phyloP scores from a whole-genome alignment of 2,329 filamentous ascomycete genomes.

The Exserohilum rostratum region DNA sequence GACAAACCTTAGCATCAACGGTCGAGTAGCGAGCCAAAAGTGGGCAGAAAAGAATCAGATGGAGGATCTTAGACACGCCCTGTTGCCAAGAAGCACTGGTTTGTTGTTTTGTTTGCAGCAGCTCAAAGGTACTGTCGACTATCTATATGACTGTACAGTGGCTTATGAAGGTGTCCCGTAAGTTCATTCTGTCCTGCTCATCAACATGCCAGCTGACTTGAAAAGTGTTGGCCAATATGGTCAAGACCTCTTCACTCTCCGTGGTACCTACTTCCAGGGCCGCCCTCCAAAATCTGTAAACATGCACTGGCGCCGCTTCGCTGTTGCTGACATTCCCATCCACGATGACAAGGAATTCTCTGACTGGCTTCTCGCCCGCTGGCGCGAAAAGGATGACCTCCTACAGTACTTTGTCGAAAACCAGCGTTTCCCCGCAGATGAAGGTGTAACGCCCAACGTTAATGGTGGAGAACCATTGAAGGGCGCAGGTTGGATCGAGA shows the following conservation, averaged over 20 bases:
- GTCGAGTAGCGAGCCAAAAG: slow-evolving; percentile 68
- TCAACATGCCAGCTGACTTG: not conserved
- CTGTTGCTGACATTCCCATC: slow-evolving; percentile 78
- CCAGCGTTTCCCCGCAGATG: slow-evolving; percentile 80
- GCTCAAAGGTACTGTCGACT: slow-evolving; percentile 75
- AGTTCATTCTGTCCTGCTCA: slow-evolving; percentile 44
- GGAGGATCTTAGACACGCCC: slow-evolving; percentile 70
- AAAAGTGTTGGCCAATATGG: slow-evolving; percentile 66
- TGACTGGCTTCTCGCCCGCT: slow-evolving; percentile 79
- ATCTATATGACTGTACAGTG: slow-evolving; percentile 90
- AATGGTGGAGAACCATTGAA: slow-evolving; percentile 27
- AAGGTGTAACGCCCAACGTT: slow-evolving; percentile 24
- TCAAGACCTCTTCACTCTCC: slow-evolving; percentile 84
- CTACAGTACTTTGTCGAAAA: slow-evolving; percentile 76
- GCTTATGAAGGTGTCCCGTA: slow-evolving; percentile 93
- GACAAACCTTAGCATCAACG: slow-evolving; percentile 80
- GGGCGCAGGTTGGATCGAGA: slow-evolving; percentile 55
- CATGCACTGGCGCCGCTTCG: slow-evolving; percentile 93
- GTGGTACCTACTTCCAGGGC: slow-evolving; percentile 86
- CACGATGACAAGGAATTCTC: slow-evolving; percentile 75
- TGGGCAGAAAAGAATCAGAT: slow-evolving; percentile 79
- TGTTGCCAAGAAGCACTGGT: slow-evolving; percentile 81
- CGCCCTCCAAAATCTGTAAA: slow-evolving; percentile 92
- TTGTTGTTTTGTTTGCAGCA: slow-evolving; percentile 80
- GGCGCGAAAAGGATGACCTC: slow-evolving; percentile 89